These are phyloP conservation scores for Podila epicladia DNA, from an alignment of 192 early-diverging fungal genomes.

Conservation along the genomic window DNA sequence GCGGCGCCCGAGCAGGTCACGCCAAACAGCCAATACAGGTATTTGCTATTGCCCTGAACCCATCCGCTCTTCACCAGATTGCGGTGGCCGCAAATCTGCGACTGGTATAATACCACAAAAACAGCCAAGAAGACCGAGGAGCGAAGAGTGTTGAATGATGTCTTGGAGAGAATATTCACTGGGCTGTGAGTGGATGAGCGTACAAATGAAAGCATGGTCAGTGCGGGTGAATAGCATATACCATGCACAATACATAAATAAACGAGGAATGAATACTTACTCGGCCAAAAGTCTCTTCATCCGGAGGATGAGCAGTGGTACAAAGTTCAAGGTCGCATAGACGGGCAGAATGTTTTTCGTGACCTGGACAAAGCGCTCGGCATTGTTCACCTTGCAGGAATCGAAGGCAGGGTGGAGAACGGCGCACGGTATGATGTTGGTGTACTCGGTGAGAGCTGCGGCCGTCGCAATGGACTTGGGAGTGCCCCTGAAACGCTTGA, in stretches of 20 bases:
- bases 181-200: conserved; percentile 54
- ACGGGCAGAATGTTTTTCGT: conserved; percentile 66
- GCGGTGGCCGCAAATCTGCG: conserved; percentile 74
- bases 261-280: conserved; percentile 50
- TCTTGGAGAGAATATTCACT: conserved; percentile 53
- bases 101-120: conserved; percentile 73
- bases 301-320: conserved; percentile 75
- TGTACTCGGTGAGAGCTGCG: conserved; percentile 45
- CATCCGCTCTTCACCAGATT: conserved; percentile 56
- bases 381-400: conserved; percentile 53
- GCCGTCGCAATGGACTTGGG: conserved; percentile 50
- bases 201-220: not conserved
- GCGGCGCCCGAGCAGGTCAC: conserved; percentile 60
- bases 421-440: conserved; percentile 65
- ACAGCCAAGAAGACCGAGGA: conserved; percentile 72
- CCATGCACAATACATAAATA: too few relatives aligned
- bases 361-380: conserved; percentile 62
- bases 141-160: conserved; percentile 62
- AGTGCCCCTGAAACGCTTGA: conserved; percentile 52
- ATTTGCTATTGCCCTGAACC: conserved; percentile 61
- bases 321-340: conserved; percentile 79
- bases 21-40: conserved; percentile 72
- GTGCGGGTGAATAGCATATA: not conserved
- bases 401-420: conserved; percentile 64
- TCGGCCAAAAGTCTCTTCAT: conserved; percentile 62